A percentile compares a stretch with the other conserved stretches of the same genome.
phyloP scores from a whole-genome alignment of 768 basidiomycete genomes.

The Amanita rubescens region DNA sequence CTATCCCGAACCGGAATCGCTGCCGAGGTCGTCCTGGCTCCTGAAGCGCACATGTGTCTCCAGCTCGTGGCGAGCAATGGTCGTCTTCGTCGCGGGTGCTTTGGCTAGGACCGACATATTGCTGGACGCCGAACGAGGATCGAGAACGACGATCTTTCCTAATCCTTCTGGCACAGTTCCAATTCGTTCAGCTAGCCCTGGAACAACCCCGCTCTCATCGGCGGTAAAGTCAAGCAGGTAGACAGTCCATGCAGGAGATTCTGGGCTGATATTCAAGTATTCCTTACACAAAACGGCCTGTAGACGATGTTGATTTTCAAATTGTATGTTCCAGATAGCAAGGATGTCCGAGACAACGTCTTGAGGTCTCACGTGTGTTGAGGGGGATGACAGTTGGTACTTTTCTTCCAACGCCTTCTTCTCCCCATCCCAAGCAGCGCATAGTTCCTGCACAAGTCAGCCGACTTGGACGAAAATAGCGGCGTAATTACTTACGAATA shows the following conservation, averaged over 20 bases:
- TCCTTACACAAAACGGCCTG: conserved; percentile 13
- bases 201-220: background rate
- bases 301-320: background rate
- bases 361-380: conserved; percentile 13
- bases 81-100: background rate
- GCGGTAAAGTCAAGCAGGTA: conserved; percentile 18
- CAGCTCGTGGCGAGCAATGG: conserved; percentile 1
- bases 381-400: background rate
- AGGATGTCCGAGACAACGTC: conserved; percentile 12
- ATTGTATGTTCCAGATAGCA: conserved; percentile 8
- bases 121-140: conserved; percentile 3
- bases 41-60: conserved; percentile 6
- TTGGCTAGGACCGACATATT: background rate
- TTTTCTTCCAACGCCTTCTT: background rate
- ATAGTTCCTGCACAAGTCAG: background rate
- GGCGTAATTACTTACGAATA: conserved; percentile 10
- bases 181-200: conserved; percentile 15
- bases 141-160: conserved; percentile 17
- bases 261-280: conserved; percentile 14
- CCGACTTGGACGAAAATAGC: no score
- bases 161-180: conserved; percentile 15
- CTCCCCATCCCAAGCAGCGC: conserved; percentile 1
- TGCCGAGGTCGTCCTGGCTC: background rate
- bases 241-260: conserved; percentile 18
- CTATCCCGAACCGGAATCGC: background rate